Evolutionary conservation across 2,329 filamentous ascomycete species (phyloP).

Genomic region (Phaeosphaeriaceae sp.): DNA sequence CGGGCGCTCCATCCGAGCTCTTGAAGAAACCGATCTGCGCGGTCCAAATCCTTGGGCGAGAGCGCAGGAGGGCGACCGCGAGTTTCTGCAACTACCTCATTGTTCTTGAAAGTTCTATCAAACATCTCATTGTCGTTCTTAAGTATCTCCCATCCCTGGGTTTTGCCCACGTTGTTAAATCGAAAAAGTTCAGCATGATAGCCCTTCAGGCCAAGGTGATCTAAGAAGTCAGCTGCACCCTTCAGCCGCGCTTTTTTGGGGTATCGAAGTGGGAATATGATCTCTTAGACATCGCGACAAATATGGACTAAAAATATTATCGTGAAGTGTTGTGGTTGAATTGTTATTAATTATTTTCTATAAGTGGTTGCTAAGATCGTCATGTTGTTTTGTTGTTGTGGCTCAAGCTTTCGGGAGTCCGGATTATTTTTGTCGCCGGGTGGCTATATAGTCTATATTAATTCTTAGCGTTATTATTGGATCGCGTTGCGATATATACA

Average conservation of each 20-base stretch:
- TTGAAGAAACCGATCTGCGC: slow-evolving; percentile 9
- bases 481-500: too few species aligned
- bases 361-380: too few species aligned
- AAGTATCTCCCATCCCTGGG: slow-evolving; percentile 7
- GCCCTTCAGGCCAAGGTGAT: background rate
- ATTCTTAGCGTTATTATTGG: too few species aligned
- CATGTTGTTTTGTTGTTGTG: too few species aligned
- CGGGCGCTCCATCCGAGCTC: slow-evolving; percentile 6
- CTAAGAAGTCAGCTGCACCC: slow-evolving; percentile 1
- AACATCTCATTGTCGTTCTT: background rate
- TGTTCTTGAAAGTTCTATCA: slow-evolving; percentile 3
- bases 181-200: slow-evolving; percentile 3
- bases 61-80: background rate
- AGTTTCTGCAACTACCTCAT: background rate
- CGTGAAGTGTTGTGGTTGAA: background rate
- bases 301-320: background rate
- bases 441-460: too few species aligned
- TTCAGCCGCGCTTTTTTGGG: background rate
- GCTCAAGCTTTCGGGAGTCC: too few species aligned
- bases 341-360: background rate
- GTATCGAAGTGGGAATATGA: background rate
- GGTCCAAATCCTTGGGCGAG: background rate
- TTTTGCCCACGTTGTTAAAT: background rate
- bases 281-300: background rate
- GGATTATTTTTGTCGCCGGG: too few species aligned